Evolutionary conservation across 208 protist species (phyloP).

Genomic region (Crithidia expoeki): DNA sequence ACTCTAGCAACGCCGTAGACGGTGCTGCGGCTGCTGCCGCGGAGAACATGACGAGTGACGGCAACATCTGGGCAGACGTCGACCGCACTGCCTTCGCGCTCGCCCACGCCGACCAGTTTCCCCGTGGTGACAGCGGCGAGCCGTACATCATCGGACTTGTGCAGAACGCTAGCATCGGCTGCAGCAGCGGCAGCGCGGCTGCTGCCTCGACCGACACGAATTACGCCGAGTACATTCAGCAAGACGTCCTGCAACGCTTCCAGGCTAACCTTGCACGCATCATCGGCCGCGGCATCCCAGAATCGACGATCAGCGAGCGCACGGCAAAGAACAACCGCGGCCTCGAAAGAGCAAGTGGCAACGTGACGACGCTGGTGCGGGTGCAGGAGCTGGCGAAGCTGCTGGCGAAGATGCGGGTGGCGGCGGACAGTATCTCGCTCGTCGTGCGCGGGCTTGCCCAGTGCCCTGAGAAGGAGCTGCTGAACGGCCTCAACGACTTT

Average conservation of each 20-base stretch:
- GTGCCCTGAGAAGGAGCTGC: conserved; percentile 65
- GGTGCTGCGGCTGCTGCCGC: not conserved
- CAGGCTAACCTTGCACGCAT: conserved; percentile 64
- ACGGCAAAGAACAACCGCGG: conserved; percentile 49
- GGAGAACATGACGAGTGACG: conserved; percentile 20
- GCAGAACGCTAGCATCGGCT: conserved; percentile 47
- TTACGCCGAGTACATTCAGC: conserved; percentile 56
- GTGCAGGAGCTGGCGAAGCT: conserved; percentile 60
- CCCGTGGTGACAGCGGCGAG: conserved; percentile 51
- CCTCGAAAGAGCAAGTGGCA: conserved; percentile 57
- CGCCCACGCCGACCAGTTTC: conserved; percentile 46
- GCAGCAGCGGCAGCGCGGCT: conserved; percentile 15
- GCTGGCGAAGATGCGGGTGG: conserved; percentile 59
- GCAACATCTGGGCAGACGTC: conserved; percentile 72
- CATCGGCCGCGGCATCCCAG: conserved; percentile 73
- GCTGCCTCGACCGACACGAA: conserved; percentile 21
- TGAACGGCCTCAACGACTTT: conserved; percentile 62
- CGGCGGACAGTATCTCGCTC: conserved; percentile 64
- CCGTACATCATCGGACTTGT: conserved; percentile 75
- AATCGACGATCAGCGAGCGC: conserved; percentile 51
- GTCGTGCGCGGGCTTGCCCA: conserved; percentile 72
- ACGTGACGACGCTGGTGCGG: conserved; percentile 70
- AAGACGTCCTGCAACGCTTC: conserved; percentile 55
- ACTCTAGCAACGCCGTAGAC: not conserved
- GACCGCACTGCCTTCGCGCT: conserved; percentile 64